phyloP scores from a whole-genome alignment of 768 basidiomycete genomes.

The Cyclocybe cylindracea region DNA sequence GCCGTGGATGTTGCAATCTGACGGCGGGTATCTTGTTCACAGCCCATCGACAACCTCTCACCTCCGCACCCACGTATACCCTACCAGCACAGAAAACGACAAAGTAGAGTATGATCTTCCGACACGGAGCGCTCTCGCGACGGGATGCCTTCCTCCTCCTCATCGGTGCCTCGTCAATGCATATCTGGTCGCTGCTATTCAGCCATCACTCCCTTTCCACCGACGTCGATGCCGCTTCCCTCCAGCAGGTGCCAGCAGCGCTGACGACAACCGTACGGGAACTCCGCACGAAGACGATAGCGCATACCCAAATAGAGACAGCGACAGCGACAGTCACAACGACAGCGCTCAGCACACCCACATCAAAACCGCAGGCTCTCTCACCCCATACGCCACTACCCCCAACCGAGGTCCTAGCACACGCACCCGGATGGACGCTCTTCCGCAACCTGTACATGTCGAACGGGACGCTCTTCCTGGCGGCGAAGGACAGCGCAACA shows the following conservation, averaged over 20 bases:
- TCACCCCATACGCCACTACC: conserved; percentile 36
- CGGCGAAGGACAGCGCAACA: conserved; percentile 30
- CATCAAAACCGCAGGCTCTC: conserved; percentile 14
- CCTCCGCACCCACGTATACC: too few relatives aligned
- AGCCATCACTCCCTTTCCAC: conserved; percentile 26
- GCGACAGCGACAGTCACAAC: conserved; percentile 5
- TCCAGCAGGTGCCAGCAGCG: conserved; percentile 5
- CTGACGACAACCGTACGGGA: background rate
- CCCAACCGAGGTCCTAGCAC: conserved; percentile 57
- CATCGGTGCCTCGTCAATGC: conserved; percentile 57
- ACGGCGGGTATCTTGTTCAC: too few relatives aligned
- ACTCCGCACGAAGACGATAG: conserved; percentile 3
- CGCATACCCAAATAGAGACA: conserved; percentile 3
- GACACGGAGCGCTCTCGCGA: conserved; percentile 43
- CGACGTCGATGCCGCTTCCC: conserved; percentile 28
- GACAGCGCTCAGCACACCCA: conserved; percentile 3
- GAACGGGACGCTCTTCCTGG: conserved; percentile 77
- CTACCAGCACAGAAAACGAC: too few relatives aligned
- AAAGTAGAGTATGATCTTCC: conserved; percentile 30
- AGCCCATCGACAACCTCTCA: too few relatives aligned
- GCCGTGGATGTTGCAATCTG: too few relatives aligned
- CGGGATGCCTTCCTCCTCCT: conserved; percentile 63
- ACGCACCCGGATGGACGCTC: conserved; percentile 84
- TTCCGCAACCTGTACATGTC: conserved; percentile 85
- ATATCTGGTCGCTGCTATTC: conserved; percentile 48